Evolutionary conservation across 1,284 basidiomycete species (phyloP), one percentile per base, ranked within the genome.

Genomic region (Phenoliferia sp.): DNA sequence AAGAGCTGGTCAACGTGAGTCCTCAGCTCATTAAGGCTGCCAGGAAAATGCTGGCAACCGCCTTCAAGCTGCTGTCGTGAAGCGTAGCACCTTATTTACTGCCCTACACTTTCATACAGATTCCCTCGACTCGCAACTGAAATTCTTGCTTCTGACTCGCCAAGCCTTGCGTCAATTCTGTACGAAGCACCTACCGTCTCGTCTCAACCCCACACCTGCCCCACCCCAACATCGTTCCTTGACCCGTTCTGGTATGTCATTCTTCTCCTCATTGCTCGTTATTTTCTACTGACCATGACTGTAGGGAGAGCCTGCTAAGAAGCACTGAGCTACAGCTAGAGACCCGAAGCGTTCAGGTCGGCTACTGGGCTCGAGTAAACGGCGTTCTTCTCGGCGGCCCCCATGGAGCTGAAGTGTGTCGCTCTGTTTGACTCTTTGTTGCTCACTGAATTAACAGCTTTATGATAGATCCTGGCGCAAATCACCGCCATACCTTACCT

Each of bases 121-220:
- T 98, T 94, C 79, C 94, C 95, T 0, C 92, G 92, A 77, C 86
- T 96, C 36, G 90, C 93, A 22, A 94, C 94, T 22, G 96, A 99
- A 80, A 93, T 99, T 34, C 85, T 99, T 39, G 94, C 93, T 79
- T 90, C 90, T 80, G 94, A 97, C 76, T 88, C 96, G 79, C 96
- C 93, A 89, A 90, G 89, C 28, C 90, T 99, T 74, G 88, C 93
- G 60, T 91, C 95, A 78, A 90, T 90, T 3, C 90, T 94, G 76
- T 84, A 96, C 75, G 85, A 85, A 73, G 84, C 90, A 76, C 83
- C 84, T 58, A 82, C 76, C 73, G 72, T 67, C 3, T 71, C 62
- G 9, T 62, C 67, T 16, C 64, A 64, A 29, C 68, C 69, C 34
- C 58, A 63, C 31, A 64, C 66, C 19, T 68, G 66, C 33, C 65